phyloP scores from a whole-genome alignment of 768 basidiomycete species.

The Naganishia friedmannii region DNA sequence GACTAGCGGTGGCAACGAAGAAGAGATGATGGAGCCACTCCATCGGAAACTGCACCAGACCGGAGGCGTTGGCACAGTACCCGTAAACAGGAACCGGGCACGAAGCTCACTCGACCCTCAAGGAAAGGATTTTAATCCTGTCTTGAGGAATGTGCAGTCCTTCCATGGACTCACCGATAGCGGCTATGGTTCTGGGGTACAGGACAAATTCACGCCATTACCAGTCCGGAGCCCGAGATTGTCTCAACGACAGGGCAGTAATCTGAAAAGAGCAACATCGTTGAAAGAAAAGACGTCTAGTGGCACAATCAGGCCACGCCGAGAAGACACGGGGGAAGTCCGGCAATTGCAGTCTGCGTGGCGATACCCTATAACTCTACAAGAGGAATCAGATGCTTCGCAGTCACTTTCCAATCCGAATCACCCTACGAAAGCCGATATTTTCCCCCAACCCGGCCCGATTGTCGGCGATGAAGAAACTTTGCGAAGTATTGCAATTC shows the following conservation, averaged over 20 bases:
- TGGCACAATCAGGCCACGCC: constrained; percentile 12
- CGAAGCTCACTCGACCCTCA: constrained; percentile 5
- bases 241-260: background rate
- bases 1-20: background rate
- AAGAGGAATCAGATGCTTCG: constrained; percentile 19
- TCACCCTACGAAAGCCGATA: too few species aligned
- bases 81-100: background rate
- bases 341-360: background rate
- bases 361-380: constrained; percentile 6
- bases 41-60: background rate
- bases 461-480: background rate
- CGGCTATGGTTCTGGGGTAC: background rate
- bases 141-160: background rate
- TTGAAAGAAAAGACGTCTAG: constrained; percentile 13
- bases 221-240: constrained; percentile 25
- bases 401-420: background rate
- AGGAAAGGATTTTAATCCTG: too few species aligned
- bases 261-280: constrained; percentile 1
- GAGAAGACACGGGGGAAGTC: background rate
- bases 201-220: constrained; percentile 26
- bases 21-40: background rate
- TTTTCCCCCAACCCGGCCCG: background rate
- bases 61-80: background rate
- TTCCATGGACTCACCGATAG: background rate
- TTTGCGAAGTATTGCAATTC: background rate